Evolutionary conservation across 1,284 basidiomycete species (phyloP).

Genomic region (Phlebopus sp.): DNA sequence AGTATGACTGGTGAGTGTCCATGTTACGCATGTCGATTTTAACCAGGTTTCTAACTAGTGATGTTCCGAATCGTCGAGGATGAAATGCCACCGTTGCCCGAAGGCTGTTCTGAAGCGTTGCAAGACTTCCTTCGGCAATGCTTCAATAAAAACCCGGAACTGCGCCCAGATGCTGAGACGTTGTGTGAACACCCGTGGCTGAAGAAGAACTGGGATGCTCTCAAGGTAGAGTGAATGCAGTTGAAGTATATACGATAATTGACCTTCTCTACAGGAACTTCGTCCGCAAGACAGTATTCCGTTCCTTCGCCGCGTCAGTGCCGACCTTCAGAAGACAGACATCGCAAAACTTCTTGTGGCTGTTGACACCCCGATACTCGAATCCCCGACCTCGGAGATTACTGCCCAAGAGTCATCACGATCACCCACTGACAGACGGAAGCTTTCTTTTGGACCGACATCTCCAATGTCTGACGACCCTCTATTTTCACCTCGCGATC

Average conservation of each 20-base stretch:
- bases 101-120: slow-evolving; percentile 70
- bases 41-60: slow-evolving; percentile 45
- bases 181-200: slow-evolving; percentile 92
- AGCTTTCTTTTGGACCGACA: slow-evolving; percentile 39
- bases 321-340: slow-evolving; percentile 75
- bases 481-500: slow-evolving; percentile 57
- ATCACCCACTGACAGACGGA: slow-evolving; percentile 21
- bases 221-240: slow-evolving; percentile 56
- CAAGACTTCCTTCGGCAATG: slow-evolving; percentile 79
- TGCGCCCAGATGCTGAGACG: slow-evolving; percentile 77
- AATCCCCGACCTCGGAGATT: slow-evolving; percentile 42
- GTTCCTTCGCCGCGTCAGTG: slow-evolving; percentile 86
- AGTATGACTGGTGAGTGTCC: slow-evolving; percentile 71
- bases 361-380: slow-evolving; percentile 47
- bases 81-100: slow-evolving; percentile 81
- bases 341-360: slow-evolving; percentile 53
- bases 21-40: slow-evolving; percentile 3
- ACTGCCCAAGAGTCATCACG: slow-evolving; percentile 19
- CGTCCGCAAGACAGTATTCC: slow-evolving; percentile 92
- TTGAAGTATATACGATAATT: slow-evolving; percentile 5
- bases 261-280: slow-evolving; percentile 51
- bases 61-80: slow-evolving; percentile 98
- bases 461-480: slow-evolving; percentile 44
- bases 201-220: slow-evolving; percentile 70
- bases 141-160: slow-evolving; percentile 83